These are phyloP conservation scores for Candida odintsovae DNA, from an alignment of 805 yeast species.

Conservation along the genomic window DNA sequence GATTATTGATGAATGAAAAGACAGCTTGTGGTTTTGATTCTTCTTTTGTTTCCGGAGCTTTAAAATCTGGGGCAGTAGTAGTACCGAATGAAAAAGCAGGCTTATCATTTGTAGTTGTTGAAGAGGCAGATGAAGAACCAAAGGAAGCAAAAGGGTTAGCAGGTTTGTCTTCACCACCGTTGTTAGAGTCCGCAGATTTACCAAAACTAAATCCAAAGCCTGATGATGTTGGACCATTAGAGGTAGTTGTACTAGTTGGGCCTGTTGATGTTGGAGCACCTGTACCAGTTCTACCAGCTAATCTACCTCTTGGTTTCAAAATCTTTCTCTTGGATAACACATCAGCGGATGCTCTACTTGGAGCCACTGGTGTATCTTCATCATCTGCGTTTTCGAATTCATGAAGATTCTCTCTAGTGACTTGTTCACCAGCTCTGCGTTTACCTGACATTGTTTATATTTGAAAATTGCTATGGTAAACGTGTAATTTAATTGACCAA, in stretches of 20 bases:
- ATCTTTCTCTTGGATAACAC: conserved; percentile 68
- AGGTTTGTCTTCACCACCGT: neutral
- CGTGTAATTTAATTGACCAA: too few relatives aligned
- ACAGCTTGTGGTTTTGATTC: conserved; percentile 5
- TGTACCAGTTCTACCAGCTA: conserved; percentile 18
- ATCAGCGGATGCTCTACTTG: conserved; percentile 49
- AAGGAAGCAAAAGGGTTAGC: conserved; percentile 12
- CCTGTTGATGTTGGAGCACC: conserved; percentile 1
- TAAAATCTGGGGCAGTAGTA: conserved; percentile 1
- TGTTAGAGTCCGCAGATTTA: neutral
- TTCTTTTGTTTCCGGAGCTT: neutral
- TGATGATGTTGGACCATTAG: conserved; percentile 1
- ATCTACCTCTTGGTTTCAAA: conserved; percentile 47
- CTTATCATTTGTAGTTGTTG: conserved; percentile 3
- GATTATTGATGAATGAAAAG: conserved; percentile 1
- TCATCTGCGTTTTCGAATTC: conserved; percentile 29
- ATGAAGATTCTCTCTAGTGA: conserved; percentile 44
- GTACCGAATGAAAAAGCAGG: conserved; percentile 10
- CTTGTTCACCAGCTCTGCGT: conserved; percentile 61
- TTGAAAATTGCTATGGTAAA: too few relatives aligned
- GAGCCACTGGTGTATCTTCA: conserved; percentile 31
- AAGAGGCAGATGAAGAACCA: conserved; percentile 3
- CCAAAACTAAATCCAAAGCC: conserved; percentile 7
- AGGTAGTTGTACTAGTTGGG: neutral
- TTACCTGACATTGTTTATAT: conserved; percentile 45